Base-by-base conservation (phyloP, 2,329 filamentous ascomycete species). In the Sarocladium strictum region DNA sequence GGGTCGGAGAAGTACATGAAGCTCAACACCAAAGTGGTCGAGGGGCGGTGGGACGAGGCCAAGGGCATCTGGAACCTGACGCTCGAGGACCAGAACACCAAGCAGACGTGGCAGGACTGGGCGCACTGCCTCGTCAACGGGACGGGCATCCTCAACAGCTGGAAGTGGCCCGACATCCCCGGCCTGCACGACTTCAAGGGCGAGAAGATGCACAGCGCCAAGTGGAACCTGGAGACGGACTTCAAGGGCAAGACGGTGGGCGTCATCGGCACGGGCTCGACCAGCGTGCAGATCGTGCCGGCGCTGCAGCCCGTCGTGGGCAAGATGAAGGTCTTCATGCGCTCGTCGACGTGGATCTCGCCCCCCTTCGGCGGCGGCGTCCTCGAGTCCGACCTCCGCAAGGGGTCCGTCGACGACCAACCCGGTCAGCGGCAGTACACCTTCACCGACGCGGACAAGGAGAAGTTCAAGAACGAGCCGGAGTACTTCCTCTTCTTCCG, bases 201-300 rank as follows among this genome's bases (percentile, higher is more conserved):
- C 15, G 63, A 67, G 11, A 64, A 79, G 10, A 69, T 80, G 53
- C 81, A 85, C 63, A 79, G 76, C 0, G 79, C 73, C 0, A 62
- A 69, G 12, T 79, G 76, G 76, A 65, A 76, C 55, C 75, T 74
- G 59, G 54, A 59, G 3, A 65, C 77, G 27, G 70, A 78, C 45
- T 67, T 78, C 3, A 62, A 60, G 3, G 71, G 68, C 29, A 76
- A 76, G 60, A 66, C 67, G 19, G 73, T 80, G 19, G 78, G 72
- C 12, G 67, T 82, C n/a, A 79, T 83, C 49, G 79, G 79, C 5
- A 77, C 64, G 15, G 79, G 79, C 0, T 75, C 76, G 21, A 76
- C 75, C 12, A 76, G 74, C 11, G 75, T 81, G 10, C 79, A 81
- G 61, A 70, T 81, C 9, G 69, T 77, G 2, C 73, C 75, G 1